Base-by-base conservation (phyloP, 2,329 filamentous ascomycete genomes). In the Gaeumannomyces sp. region DNA sequence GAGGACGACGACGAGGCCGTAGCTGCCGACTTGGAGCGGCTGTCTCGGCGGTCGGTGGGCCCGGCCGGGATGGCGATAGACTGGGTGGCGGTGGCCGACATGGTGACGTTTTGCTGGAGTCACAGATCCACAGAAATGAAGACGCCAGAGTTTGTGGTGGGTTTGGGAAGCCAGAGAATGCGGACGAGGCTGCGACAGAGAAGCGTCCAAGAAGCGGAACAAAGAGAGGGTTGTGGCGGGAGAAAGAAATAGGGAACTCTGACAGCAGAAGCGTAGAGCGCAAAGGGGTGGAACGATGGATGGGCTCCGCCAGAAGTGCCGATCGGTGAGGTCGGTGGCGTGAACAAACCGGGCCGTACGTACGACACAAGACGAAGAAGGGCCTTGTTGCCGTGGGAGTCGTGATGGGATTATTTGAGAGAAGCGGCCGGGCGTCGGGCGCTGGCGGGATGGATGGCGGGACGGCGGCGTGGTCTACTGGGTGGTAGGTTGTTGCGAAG, bases 41-140 rank as follows among this genome's bases (percentile, higher is more conserved):
- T 5, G 64, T 64, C 38, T 64, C 59, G 29, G 61, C 61, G 61
- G 38, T 62, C 61, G 45, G 67, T 65, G 27, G 68, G 64, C 31
- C 69, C 66, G 67, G 81, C 77, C 68, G 88, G 89, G 70, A 92
- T 92, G 69, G 83, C 81, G 77, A 91, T 91, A 66, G 87, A 89
- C 66, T 61, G 60, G 8, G 60, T 61, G 5, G 45, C 45, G 45
- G 45, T 53, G 22, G 45, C 45, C 66, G 87, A 88, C 86, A 89
- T 87, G 69, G 68, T 76, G 60, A 22, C 60, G 60, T 61, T 45
- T 45, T 68, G 70, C 66, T 68, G 60, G 66, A 64, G 64, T 63
- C 65, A 59, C 57, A 33, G 59, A 33, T 25, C 45, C 45, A 53
- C 45, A 10, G 45, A n/a, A 25, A 53, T 53, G 45, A 33, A 57